These are phyloP conservation scores for Podospora didyma DNA, from an alignment of 495 filamentous ascomycete species.

Conservation along the genomic window DNA sequence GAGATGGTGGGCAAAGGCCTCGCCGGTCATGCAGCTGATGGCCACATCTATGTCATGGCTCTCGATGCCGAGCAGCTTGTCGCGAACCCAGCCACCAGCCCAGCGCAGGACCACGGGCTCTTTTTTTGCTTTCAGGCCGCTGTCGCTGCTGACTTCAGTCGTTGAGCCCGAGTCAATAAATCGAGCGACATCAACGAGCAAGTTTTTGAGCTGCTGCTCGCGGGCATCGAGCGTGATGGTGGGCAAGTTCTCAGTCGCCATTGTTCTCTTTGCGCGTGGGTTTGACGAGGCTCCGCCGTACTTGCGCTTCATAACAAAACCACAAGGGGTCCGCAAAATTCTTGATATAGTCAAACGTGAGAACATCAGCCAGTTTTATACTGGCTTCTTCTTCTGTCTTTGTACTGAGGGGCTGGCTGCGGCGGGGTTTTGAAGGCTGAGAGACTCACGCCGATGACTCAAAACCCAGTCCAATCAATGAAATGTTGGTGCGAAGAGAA, in stretches of 20 bases:
- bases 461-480: background rate
- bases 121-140: conserved; percentile 9
- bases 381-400: background rate
- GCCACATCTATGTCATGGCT: conserved; percentile 94
- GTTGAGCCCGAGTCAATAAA: conserved; percentile 50
- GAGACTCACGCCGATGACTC: background rate
- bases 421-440: background rate
- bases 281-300: background rate
- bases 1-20: conserved; percentile 69
- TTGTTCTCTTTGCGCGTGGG: background rate
- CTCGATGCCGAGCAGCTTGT: conserved; percentile 78
- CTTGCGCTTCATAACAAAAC: background rate
- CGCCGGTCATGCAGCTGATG: conserved; percentile 93
- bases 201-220: conserved; percentile 62
- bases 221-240: conserved; percentile 50
- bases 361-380: background rate
- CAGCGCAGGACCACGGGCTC: conserved; percentile 70
- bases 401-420: too few relatives aligned
- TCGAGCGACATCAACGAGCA: conserved; percentile 72
- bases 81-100: conserved; percentile 97
- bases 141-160: too few relatives aligned
- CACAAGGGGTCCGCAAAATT: background rate
- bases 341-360: background rate
- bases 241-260: background rate
- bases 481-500: too few relatives aligned